Evolutionary conservation across 257 asterid genomes (phyloP), one percentile per base, ranked within the genome.

Genomic region (Nicotiana obtusifolia): DNA sequence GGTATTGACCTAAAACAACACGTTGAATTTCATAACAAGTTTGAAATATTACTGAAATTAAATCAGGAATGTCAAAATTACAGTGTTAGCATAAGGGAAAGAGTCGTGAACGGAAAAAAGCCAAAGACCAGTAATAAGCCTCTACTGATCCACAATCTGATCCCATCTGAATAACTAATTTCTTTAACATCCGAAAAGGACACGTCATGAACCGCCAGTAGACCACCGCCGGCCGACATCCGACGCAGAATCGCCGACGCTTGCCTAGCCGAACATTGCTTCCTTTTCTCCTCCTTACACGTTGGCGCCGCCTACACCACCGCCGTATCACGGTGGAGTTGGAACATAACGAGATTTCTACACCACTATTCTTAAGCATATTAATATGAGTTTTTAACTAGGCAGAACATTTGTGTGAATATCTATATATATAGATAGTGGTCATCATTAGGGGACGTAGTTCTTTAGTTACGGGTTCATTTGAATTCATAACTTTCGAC

Each of bases 101-200:
- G 4, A 91, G 17, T 7, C 89, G 92, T 19, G 93, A 89, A 64
- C 92, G 93, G 66, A 93, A 88, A 82, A 91, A 84, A 0, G 94
- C 91, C 84, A 90, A 82, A 53, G 96, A 77, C 91, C 91, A 91
- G 56, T 82, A 82, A 75, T 81, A 91, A 44, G 93, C 94, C 82
- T 93, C 94, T 2, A 88, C 81, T 75, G 85, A 69, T 16, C 84
- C 78, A 52, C 90, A 92, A 67, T 83, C 83, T 0, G 87, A 65
- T 30, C 89, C 88, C 93, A 90, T 84, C 81, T 89, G 81, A 76
- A 85, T 37, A 0, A 93, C 80, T 19, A 93, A 81, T 78, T 86
- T 91, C 88, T 87, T 90, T 86, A 91, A 60, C 75, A 78, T 84
- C 11, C 93, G 87, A 24, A 89, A 78, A 20, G 90, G 91, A 28